These are phyloP conservation scores for Orbilia brochopaga DNA, from an alignment of 2,329 filamentous ascomycete genomes.

Conservation along the genomic window DNA sequence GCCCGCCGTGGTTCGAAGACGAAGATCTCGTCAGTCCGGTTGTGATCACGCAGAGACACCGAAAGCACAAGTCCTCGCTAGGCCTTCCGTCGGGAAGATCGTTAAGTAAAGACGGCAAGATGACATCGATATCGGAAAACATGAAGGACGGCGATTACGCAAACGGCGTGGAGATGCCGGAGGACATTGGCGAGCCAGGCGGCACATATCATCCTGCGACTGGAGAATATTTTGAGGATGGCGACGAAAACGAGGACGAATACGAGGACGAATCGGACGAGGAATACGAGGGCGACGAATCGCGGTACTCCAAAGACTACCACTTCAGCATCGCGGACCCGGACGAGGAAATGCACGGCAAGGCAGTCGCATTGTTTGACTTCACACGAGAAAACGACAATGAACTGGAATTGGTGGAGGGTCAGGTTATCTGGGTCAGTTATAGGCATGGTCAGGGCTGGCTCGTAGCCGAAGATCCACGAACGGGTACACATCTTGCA, in stretches of 20 bases:
- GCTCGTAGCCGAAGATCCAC: slow-evolving; percentile 95
- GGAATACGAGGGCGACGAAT: slow-evolving; percentile 68
- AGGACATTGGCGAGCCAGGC: slow-evolving; percentile 45
- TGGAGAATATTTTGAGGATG: slow-evolving; percentile 45
- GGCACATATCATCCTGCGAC: slow-evolving; percentile 42
- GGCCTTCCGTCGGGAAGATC: slow-evolving; percentile 36
- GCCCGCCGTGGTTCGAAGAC: slow-evolving; percentile 92
- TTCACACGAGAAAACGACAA: slow-evolving; percentile 96
- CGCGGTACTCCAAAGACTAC: slow-evolving; percentile 86
- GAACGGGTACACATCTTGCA: slow-evolving; percentile 65
- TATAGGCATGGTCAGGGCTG: slow-evolving; percentile 96
- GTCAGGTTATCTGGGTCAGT: slow-evolving; percentile 94
- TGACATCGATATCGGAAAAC: slow-evolving; percentile 47
- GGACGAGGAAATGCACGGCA: slow-evolving; percentile 97
- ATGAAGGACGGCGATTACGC: slow-evolving; percentile 47
- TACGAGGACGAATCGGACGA: slow-evolving; percentile 58
- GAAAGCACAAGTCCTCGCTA: slow-evolving; percentile 78
- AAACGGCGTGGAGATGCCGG: slow-evolving; percentile 34
- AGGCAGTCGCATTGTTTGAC: slow-evolving; percentile 92
- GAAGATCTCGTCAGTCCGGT: slow-evolving; percentile 90
- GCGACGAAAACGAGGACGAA: slow-evolving; percentile 50
- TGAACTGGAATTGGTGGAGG: slow-evolving; percentile 87
- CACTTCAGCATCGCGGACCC: slow-evolving; percentile 93
- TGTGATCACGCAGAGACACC: slow-evolving; percentile 81
- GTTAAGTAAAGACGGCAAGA: slow-evolving; percentile 46